Evolutionary conservation across 768 basidiomycete species (phyloP), one percentile per base, ranked within the genome.

Genomic region (Psilocybe subaeruginosa): DNA sequence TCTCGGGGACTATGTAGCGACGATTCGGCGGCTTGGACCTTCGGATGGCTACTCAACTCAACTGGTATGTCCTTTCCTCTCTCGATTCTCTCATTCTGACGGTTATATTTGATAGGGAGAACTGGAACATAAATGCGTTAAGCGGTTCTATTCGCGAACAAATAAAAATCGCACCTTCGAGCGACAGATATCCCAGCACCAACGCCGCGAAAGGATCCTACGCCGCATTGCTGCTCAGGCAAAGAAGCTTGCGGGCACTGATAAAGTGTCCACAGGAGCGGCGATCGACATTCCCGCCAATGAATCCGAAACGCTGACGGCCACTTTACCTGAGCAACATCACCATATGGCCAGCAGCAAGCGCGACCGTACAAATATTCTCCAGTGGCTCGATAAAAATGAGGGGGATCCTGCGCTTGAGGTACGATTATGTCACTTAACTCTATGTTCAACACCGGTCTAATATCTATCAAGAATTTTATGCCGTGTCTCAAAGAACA

Each of bases 401-500:
- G 41, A 54, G 14, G 56, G 58, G 0, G 74, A 77, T 59, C 68
- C 69, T 3, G 71, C 72, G 2, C 11, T 72, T 11, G 57, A 69
- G 62, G 76, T 75, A 54, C 1, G 0, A 39, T 66, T 63, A 9
- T 14, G 11, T 37, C 9, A 35, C 7, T 53, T 46, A 14, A 27
- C 11, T 55, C 17, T 62, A 17, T 54, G 29, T 11, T 53, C 1
- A 62, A 17, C 33, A 43, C 4, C 14, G 3, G 14, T 43, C 41
- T 4, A 12, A 43, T 12, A 43, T 27, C 45, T 19, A 37, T 14
- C 19, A 77, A 73, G 56, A 72, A 43, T 78, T 76, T 56, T 23
- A n/a, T 71, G 7, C 58, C 67, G 0, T 39, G 68, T 7, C 66
- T 80, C 17, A 55, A 75, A 51, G 59, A 74, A 45, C 70, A 77